Percentiles rank a stretch among this genome's conserved stretches.
Evolutionary conservation across 805 yeast species (phyloP).

Genomic region (Pichia pseudocactophila): DNA sequence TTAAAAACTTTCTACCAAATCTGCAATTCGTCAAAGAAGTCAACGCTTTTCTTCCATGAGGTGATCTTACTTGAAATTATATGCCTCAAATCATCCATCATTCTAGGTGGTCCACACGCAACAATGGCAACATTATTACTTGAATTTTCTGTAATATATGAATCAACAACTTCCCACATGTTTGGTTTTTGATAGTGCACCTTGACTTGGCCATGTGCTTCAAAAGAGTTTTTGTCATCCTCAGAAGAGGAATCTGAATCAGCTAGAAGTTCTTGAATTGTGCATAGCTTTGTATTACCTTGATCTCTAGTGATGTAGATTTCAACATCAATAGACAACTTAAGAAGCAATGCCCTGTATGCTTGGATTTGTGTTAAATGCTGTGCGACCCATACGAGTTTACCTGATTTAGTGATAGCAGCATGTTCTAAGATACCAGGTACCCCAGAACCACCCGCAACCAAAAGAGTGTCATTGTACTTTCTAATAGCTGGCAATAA

Average conservation of each 20-base stretch:
- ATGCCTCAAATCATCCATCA: constrained; percentile 45
- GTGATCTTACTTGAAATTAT: constrained; percentile 36
- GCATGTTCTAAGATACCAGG: constrained; percentile 45
- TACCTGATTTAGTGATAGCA: constrained; percentile 23
- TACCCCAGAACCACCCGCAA: constrained; percentile 69
- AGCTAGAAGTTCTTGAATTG: background rate
- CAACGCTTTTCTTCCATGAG: constrained; percentile 41
- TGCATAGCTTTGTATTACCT: constrained; percentile 2
- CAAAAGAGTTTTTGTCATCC: background rate
- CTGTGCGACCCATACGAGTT: constrained; percentile 54
- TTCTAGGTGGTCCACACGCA: constrained; percentile 38
- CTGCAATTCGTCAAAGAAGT: constrained; percentile 68
- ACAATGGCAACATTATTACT: constrained; percentile 34
- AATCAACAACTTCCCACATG: constrained; percentile 23
- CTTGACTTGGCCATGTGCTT: constrained; percentile 15
- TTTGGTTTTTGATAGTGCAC: constrained; percentile 35
- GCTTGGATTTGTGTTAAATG: constrained; percentile 37
- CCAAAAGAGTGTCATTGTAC: constrained; percentile 41
- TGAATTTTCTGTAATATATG: constrained; percentile 26
- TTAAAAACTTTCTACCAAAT: constrained; percentile 39
- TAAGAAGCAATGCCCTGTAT: constrained; percentile 28
- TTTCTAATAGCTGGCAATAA: constrained; percentile 37
- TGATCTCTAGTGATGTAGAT: constrained; percentile 32
- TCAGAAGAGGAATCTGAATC: constrained; percentile 5
- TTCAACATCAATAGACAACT: constrained; percentile 22